A percentile compares a stretch with the other conserved stretches of the same genome.
Evolutionary conservation across 148 eudicot genomes (phyloP).

Genomic region (Chenopodium berlandieri): DNA sequence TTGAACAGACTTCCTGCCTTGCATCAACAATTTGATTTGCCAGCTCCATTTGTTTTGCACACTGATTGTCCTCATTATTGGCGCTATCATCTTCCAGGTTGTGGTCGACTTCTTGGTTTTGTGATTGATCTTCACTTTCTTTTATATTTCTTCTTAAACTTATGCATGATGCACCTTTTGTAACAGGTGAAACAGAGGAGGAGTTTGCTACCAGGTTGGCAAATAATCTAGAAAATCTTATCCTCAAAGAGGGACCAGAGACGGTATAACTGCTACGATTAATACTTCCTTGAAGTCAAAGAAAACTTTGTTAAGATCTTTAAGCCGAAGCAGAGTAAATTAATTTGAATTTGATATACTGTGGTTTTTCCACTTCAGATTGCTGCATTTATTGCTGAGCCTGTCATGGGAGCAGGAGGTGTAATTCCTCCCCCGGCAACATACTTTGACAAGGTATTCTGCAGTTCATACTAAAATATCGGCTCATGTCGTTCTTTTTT

Average conservation of each 20-base stretch:
- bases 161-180: slow-evolving; percentile 2
- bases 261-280: slow-evolving; percentile 49
- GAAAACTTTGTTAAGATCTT: not conserved
- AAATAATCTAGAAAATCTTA: slow-evolving; percentile 85
- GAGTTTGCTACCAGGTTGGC: slow-evolving; percentile 94
- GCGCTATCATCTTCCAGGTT: slow-evolving; percentile 95
- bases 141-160: slow-evolving; percentile 1
- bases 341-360: not conserved
- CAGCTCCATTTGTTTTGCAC: slow-evolving; percentile 92
- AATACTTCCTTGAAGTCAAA: not conserved
- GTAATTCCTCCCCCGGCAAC: slow-evolving; percentile 93
- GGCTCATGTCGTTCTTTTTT: no score
- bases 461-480: not conserved
- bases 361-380: slow-evolving; percentile 48
- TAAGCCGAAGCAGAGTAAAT: not conserved
- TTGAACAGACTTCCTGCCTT: slow-evolving; percentile 67
- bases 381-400: slow-evolving; percentile 99
- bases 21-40: slow-evolving; percentile 94
- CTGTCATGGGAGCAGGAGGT: slow-evolving; percentile 99
- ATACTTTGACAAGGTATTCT: slow-evolving; percentile 77
- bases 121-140: not conserved
- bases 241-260: slow-evolving; percentile 91
- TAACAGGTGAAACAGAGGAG: slow-evolving; percentile 86
- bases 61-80: slow-evolving; percentile 99
- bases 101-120: not conserved